phyloP scores from a whole-genome alignment of 495 filamentous ascomycete species.

The Neurospora sp. region DNA sequence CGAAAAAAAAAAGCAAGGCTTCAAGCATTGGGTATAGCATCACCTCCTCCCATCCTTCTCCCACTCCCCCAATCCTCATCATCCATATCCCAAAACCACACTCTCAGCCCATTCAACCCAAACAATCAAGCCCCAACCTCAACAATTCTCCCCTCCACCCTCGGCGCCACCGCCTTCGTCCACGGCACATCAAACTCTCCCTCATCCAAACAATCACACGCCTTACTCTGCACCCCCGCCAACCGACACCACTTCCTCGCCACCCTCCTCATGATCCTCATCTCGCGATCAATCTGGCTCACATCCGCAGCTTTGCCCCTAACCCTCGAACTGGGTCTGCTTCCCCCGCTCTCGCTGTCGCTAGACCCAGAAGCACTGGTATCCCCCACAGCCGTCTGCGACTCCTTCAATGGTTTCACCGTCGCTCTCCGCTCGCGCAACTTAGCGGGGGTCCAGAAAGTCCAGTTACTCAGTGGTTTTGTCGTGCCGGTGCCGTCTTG shows the following conservation, averaged over 20 bases:
- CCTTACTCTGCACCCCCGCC: constrained; percentile 46
- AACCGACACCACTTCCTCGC: constrained; percentile 66
- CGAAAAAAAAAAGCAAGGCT: not conserved
- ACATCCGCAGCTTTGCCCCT: constrained; percentile 13
- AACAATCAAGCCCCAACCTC: constrained; percentile 11
- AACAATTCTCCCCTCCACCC: constrained; percentile 63
- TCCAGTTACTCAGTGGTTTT: constrained; percentile 15
- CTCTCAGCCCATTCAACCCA: too few species aligned
- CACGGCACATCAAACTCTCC: constrained; percentile 57
- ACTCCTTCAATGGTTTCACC: constrained; percentile 19
- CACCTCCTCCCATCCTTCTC: not conserved
- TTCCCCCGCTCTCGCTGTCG: not conserved
- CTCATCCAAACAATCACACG: constrained; percentile 36
- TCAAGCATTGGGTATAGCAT: not conserved
- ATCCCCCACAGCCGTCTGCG: constrained; percentile 19
- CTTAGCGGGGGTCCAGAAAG: constrained; percentile 34
- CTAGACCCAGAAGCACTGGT: constrained; percentile 16
- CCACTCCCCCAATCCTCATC: too few species aligned
- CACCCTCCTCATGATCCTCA: constrained; percentile 47
- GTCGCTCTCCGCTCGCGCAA: constrained; percentile 27
- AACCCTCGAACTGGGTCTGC: not conserved
- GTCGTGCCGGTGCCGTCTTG: not conserved
- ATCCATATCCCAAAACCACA: too few species aligned
- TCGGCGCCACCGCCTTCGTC: constrained; percentile 70
- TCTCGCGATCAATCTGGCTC: constrained; percentile 24